Base-by-base conservation (phyloP, 2,329 filamentous ascomycete species). In the Diaporthe velutina region DNA sequence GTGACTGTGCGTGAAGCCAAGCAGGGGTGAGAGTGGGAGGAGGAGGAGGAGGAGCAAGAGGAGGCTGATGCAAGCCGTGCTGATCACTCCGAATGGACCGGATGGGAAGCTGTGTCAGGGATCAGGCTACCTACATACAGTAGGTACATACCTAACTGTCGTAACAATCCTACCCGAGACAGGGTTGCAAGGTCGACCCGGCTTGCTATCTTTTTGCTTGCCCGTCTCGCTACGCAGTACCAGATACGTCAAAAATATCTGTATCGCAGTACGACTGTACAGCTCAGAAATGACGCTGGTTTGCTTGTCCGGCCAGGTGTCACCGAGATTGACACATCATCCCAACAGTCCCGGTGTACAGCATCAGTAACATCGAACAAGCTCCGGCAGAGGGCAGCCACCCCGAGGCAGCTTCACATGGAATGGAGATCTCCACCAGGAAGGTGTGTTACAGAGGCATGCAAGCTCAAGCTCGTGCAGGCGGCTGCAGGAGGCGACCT, bases 81-180 rank as follows among this genome's bases (percentile, higher is more conserved):
- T 67, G 64, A 67, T 67, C 64, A 38, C 64, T 38, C 64, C 64
- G 64, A 54, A 54, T 68, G 48, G 48, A 68, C 64, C 45, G 64
- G 45, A 28, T 40, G 64, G 33, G 10, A 68, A 48, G 33, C 54
- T 45, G 4, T 17, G 13, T 5, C 64, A 67, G 64, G 64, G 64
- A 52, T 67, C 8, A 67, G 15, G n/a, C 30, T 30, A 35, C 54
- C 30, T 4, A 28, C 15, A 5, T 22, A 22, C 8, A 25, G 35
- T 0, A n/a, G n/a, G n/a, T n/a, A n/a, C n/a, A 5, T 19, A 60
- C 22, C 5, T 7, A 25, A 13, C 58, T 19, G 30, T 35, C 42
- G 28, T 25, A 30, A 67, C 45, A 52, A 67, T 67, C 64, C 64
- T 67, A 67, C 64, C 64, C 64, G 64, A 67, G 64, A 68, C 48